A percentile compares a stretch with the other conserved stretches of the same genome.
Evolutionary conservation across 2,329 filamentous ascomycete species (phyloP).

Genomic region (Neoascochyta sp.): DNA sequence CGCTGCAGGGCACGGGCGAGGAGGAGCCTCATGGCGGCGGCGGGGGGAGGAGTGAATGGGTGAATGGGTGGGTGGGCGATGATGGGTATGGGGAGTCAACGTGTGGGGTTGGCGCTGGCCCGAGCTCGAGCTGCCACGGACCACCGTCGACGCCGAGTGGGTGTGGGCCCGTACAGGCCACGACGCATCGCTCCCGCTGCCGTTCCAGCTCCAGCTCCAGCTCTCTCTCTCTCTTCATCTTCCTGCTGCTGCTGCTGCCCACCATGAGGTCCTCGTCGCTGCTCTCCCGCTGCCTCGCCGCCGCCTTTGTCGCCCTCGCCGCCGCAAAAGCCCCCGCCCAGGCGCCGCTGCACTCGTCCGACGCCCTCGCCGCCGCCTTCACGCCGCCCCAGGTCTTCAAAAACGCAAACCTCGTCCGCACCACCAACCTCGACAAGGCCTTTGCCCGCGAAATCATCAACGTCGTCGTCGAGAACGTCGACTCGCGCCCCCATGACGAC

Average conservation of each 20-base stretch:
- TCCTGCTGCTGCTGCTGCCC: slow-evolving; percentile 27
- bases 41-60: too few species aligned
- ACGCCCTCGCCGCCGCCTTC: slow-evolving; percentile 56
- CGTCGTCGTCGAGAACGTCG: slow-evolving; percentile 87
- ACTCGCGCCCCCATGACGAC: slow-evolving; percentile 72
- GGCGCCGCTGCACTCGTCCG: slow-evolving; percentile 53
- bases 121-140: slow-evolving; percentile 11
- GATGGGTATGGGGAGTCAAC: slow-evolving; percentile 4
- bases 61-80: too few species aligned
- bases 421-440: slow-evolving; percentile 88
- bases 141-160: slow-evolving; percentile 3
- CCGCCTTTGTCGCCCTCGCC: slow-evolving; percentile 58
- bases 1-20: slow-evolving; percentile 15
- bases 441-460: slow-evolving; percentile 90
- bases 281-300: slow-evolving; percentile 46
- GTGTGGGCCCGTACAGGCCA: too few species aligned
- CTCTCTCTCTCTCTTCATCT: too few species aligned
- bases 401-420: slow-evolving; percentile 86
- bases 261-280: slow-evolving; percentile 42
- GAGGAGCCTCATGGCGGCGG: slow-evolving; percentile 25
- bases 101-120: slow-evolving; percentile 2
- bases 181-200: slow-evolving; percentile 37
- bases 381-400: slow-evolving; percentile 87
- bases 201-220: slow-evolving; percentile 14
- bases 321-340: slow-evolving; percentile 56